Base-by-base conservation (phyloP, 768 basidiomycete species). In the Tulasnella sp. region DNA sequence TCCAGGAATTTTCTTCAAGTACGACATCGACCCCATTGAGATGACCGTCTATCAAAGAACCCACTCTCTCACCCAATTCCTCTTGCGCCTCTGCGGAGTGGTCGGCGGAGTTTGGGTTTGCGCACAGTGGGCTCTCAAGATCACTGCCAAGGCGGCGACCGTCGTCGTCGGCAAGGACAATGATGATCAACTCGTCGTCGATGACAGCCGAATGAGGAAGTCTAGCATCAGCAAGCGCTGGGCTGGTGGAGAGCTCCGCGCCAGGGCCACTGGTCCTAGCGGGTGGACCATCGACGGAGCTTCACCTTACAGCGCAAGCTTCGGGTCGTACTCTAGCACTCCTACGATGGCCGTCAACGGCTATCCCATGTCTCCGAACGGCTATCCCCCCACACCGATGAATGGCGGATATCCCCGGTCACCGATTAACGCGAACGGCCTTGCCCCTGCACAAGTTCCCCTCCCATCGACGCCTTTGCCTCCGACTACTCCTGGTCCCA, bases 1-100 rank as follows among this genome's bases (percentile, higher is more conserved):
- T 0, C 97, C 97, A 0, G 96, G 94, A 20, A 97, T 99, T 83
- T 98, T 97, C 87, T 98, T 98, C 91, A 98, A 98, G 84, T 98
- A 95, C 83, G 96, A 99, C 78, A 85, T 98, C 48, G 97, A 99
- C 82, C 95, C 96, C 0, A 88, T 99, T 85, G 87, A 89, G 32
- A 87, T 99, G 79, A 92, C 90, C 0, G 90, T 98, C 75, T 89
- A 93, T 81, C 96, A 99, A 84, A 90, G 95, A 23, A 98, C 97
- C 26, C 95, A 92, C 0, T 87, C 89, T 0, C 85, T 99, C 73
- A 82, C 91, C 3, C 92, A 96, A 80, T 88, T 99, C 75, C 82
- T 98, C 80, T 92, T 98, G 80, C 88, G 92, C 85, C 88, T 87
- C 77, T 39, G 93, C 9, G 97, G 97, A n/a, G 97, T 98, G 71